A percentile compares a stretch with the other conserved stretches of the same genome.
These are phyloP conservation scores for Sanguinoderma infundibulare DNA, from an alignment of 1,284 basidiomycete species.

Conservation along the genomic window DNA sequence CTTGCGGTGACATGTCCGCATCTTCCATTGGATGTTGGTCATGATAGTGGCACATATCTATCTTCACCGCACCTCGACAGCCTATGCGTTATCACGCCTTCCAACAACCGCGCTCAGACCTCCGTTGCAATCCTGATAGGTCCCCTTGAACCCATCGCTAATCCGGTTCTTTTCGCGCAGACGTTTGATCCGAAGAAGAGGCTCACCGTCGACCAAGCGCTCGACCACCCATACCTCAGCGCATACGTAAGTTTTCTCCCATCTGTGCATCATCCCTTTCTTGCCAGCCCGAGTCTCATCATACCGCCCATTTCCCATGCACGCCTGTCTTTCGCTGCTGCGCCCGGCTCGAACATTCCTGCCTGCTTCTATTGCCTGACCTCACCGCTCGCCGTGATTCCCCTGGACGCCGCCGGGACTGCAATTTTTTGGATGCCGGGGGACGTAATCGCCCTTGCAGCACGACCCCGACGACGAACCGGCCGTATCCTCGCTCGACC, in stretches of 20 bases:
- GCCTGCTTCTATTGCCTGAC: not conserved
- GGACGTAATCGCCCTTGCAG: slow-evolving; percentile 40
- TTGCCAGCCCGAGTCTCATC: slow-evolving; percentile 1
- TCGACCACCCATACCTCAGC: slow-evolving; percentile 77
- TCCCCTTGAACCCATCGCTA: slow-evolving; percentile 1
- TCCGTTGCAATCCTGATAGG: not conserved
- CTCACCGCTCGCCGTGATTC: not conserved
- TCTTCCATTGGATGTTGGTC: no score
- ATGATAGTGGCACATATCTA: no score
- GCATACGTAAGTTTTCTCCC: slow-evolving; percentile 52
- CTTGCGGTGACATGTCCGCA: no score
- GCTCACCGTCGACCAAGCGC: slow-evolving; percentile 83
- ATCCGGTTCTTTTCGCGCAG: slow-evolving; percentile 31
- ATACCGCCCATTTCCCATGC: not conserved
- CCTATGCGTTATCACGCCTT: no score
- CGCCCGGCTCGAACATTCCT: not conserved
- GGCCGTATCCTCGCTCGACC: slow-evolving; percentile 71
- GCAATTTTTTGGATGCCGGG: not conserved
- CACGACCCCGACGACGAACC: slow-evolving; percentile 90
- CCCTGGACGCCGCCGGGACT: not conserved
- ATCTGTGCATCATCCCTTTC: slow-evolving; percentile 1
- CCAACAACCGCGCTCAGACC: not conserved
- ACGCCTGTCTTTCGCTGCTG: not conserved
- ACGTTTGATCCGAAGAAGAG: slow-evolving; percentile 90
- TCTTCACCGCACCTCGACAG: no score